Percentiles rank a stretch among this genome's conserved stretches.
Evolutionary conservation across 805 yeast species (phyloP).

Genomic region (Candida berthetii): DNA sequence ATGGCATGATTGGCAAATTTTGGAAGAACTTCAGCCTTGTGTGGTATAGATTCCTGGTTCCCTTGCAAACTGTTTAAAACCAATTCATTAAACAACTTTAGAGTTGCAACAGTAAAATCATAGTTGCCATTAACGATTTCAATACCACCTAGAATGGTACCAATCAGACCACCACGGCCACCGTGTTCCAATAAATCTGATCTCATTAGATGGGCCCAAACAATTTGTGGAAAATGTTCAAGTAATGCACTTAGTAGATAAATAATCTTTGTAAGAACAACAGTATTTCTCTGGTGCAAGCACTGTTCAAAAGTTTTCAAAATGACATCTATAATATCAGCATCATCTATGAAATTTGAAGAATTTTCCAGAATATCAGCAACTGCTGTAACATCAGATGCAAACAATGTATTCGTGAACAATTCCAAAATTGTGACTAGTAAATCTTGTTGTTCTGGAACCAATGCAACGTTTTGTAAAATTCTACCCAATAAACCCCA

Average conservation of each 20-base stretch:
- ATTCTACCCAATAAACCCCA: conserved; percentile 84
- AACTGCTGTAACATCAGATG: conserved; percentile 33
- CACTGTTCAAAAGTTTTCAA: conserved; percentile 66
- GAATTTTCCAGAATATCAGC: conserved; percentile 26
- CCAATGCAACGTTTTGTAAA: conserved; percentile 47
- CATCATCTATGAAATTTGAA: conserved; percentile 42
- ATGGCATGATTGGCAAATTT: conserved; percentile 50
- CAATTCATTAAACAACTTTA: conserved; percentile 49
- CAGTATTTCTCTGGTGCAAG: conserved; percentile 45
- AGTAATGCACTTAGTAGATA: conserved; percentile 43
- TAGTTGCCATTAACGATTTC: conserved; percentile 69
- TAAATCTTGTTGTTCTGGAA: conserved; percentile 30
- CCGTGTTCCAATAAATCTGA: conserved; percentile 59
- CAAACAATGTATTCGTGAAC: conserved; percentile 38
- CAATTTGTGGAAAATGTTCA: conserved; percentile 50
- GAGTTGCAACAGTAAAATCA: conserved; percentile 52
- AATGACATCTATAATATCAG: conserved; percentile 56
- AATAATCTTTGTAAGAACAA: conserved; percentile 37
- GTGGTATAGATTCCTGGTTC: conserved; percentile 27
- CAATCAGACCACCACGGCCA: conserved; percentile 59
- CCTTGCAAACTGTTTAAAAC: conserved; percentile 41
- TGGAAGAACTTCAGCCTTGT: conserved; percentile 48
- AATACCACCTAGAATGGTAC: conserved; percentile 58
- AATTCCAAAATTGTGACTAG: conserved; percentile 45
- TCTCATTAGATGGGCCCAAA: conserved; percentile 73